phyloP scores from a whole-genome alignment of 2,329 filamentous ascomycete species.

The Verticillium nubilum region DNA sequence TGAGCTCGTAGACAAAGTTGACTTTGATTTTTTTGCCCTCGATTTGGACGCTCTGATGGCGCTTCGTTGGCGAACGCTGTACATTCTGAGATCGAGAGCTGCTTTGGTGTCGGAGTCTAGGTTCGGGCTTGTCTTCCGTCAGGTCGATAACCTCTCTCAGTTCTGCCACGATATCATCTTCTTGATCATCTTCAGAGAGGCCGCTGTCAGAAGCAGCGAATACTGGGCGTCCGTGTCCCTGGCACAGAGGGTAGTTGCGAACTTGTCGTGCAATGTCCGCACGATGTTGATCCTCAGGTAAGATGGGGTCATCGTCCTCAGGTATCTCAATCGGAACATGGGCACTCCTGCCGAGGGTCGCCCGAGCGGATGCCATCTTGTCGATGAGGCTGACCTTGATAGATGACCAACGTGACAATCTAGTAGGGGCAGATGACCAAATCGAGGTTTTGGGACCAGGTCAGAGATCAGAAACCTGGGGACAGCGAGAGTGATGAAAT shows the following conservation, averaged over 20 bases:
- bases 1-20: conserved; percentile 23
- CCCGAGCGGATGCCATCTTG: neutral
- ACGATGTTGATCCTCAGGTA: neutral
- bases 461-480: too few relatives aligned
- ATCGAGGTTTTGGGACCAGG: too few relatives aligned
- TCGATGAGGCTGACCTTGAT: too few relatives aligned
- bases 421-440: too few relatives aligned
- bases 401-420: too few relatives aligned
- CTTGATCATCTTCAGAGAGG: neutral
- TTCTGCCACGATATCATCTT: conserved; percentile 12
- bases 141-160: conserved; percentile 26
- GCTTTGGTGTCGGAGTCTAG: neutral
- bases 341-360: neutral
- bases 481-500: too few relatives aligned
- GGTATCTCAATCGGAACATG: neutral
- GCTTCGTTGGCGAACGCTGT: neutral
- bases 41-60: neutral
- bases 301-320: neutral
- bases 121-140: conserved; percentile 16
- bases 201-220: neutral
- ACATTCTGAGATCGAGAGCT: neutral
- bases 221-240: neutral
- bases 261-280: neutral
- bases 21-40: conserved; percentile 9
- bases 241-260: neutral